phyloP scores from a whole-genome alignment of 192 early-diverging fungal species.

The Coemansia sp. region DNA sequence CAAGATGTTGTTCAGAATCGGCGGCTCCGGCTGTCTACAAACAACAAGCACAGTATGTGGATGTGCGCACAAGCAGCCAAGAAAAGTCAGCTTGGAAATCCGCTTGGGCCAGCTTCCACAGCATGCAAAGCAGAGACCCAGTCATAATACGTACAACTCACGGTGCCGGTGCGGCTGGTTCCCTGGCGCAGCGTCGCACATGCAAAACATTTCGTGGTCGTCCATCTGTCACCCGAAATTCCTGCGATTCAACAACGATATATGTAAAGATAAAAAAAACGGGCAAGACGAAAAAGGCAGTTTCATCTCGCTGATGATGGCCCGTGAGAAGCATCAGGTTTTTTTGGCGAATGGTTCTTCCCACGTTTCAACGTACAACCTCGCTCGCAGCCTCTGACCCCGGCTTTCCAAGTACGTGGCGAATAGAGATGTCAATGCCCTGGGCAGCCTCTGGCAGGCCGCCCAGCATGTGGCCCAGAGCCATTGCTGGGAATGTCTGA shows the following conservation, averaged over 20 bases:
- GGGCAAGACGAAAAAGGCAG: neutral
- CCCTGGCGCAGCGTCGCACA: conserved; percentile 43
- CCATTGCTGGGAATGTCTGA: conserved; percentile 9
- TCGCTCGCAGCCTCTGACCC: neutral
- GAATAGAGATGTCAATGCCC: conserved; percentile 9
- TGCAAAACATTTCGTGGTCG: conserved; percentile 50
- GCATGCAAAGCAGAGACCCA: neutral
- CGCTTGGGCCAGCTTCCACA: neutral
- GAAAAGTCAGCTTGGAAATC: neutral
- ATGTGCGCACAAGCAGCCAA: neutral
- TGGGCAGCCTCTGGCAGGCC: neutral
- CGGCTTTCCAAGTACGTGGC: conserved; percentile 1
- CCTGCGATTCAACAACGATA: neutral
- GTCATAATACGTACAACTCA: conserved; percentile 34
- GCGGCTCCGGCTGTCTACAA: conserved; percentile 64
- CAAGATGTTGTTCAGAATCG: conserved; percentile 83
- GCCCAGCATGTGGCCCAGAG: conserved; percentile 18
- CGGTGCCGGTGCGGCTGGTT: conserved; percentile 45
- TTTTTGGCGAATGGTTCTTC: neutral
- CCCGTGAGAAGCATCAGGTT: neutral
- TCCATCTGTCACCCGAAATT: conserved; percentile 14
- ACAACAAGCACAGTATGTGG: neutral
- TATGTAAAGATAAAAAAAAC: neutral
- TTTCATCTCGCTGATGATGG: neutral
- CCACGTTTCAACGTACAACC: conserved; percentile 1